Evolutionary conservation across 306 rosid species (phyloP).

Genomic region (Vicia sativa): DNA sequence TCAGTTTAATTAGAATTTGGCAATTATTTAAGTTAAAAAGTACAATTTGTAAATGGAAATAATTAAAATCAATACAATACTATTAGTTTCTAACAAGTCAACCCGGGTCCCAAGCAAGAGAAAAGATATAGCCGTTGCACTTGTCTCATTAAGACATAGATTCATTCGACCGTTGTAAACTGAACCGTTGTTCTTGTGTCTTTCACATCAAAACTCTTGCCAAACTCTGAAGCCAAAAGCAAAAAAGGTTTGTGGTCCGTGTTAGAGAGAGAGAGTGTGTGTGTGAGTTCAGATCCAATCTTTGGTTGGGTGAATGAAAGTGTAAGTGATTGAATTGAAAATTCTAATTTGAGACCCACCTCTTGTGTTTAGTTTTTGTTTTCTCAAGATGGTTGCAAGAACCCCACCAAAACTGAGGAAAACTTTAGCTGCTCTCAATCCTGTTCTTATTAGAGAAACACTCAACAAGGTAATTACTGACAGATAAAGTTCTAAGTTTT

Average conservation of each 20-base stretch:
- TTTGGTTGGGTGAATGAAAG: conserved; percentile 27
- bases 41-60: no score
- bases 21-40: no score
- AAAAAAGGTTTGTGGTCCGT: conserved; percentile 33
- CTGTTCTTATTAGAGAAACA: conserved; percentile 78
- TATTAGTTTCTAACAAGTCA: not conserved
- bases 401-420: conserved; percentile 80
- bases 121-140: conserved; percentile 67
- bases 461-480: conserved; percentile 61
- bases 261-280: conserved; percentile 24
- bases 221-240: conserved; percentile 43
- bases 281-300: conserved; percentile 45
- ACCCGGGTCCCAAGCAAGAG: conserved; percentile 11
- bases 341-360: conserved; percentile 48
- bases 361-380: conserved; percentile 12
- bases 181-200: conserved; percentile 45
- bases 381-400: conserved; percentile 84
- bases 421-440: conserved; percentile 71
- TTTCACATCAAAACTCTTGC: conserved; percentile 57
- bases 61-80: no score
- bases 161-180: conserved; percentile 80
- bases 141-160: conserved; percentile 24
- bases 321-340: conserved; percentile 1
- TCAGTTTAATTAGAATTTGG: no score
- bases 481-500: not conserved